These are phyloP conservation scores for Nicotiana sylvestris DNA, from an alignment of 257 asterid genomes.

Conservation along the genomic window DNA sequence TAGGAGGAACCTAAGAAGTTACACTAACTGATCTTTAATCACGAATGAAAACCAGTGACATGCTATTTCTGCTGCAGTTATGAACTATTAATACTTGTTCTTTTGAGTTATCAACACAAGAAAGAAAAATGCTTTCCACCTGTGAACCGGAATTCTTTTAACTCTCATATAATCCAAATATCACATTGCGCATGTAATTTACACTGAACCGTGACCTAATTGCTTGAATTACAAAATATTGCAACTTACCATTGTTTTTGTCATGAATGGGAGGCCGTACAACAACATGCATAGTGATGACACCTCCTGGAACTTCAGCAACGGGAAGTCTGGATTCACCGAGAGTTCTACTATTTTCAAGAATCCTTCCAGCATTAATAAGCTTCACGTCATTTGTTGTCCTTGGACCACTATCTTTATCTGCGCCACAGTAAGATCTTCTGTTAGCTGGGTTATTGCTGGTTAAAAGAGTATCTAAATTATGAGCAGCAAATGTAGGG, in stretches of 20 bases:
- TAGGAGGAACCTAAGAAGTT: too few relatives aligned
- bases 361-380: conserved; percentile 79
- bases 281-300: conserved; percentile 85
- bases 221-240: background rate
- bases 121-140: background rate
- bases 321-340: conserved; percentile 71
- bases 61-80: too few relatives aligned
- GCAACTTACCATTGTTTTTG: conserved; percentile 53
- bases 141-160: background rate
- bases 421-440: conserved; percentile 39
- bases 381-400: conserved; percentile 67
- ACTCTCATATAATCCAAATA: background rate
- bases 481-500: background rate
- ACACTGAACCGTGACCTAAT: background rate
- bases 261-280: conserved; percentile 64
- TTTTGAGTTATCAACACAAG: too few relatives aligned
- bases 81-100: too few relatives aligned
- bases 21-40: too few relatives aligned
- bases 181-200: background rate
- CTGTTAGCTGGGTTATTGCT: background rate
- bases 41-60: too few relatives aligned
- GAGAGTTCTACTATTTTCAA: conserved; percentile 70
- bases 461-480: background rate
- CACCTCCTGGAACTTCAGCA: conserved; percentile 80
- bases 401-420: conserved; percentile 71